phyloP scores from a whole-genome alignment of 192 early-diverging fungal species.

The Entophlyctis luteolus region DNA sequence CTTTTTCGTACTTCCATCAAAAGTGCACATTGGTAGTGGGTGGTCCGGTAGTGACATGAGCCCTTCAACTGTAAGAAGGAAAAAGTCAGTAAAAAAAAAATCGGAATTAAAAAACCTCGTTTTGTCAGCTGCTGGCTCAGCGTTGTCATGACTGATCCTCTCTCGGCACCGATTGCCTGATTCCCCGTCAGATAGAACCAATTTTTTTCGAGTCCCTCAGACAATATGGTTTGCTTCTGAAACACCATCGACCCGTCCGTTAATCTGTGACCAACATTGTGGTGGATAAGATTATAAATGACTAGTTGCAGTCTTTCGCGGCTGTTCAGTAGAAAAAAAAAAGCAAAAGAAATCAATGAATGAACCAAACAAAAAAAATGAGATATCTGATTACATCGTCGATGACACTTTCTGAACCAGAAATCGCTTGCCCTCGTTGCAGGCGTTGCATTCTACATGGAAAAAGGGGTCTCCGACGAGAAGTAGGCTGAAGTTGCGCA shows the following conservation, averaged over 20 bases:
- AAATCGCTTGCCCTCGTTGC: slow-evolving; percentile 1
- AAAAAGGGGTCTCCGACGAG: slow-evolving; percentile 14
- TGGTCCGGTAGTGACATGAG: slow-evolving; percentile 16
- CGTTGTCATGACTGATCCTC: slow-evolving; percentile 13
- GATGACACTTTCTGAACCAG: slow-evolving; percentile 14
- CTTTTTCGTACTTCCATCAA: slow-evolving; percentile 13
- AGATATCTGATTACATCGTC: neutral
- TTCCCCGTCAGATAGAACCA: slow-evolving; percentile 18
- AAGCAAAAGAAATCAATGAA: no score
- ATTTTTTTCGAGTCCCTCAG: slow-evolving; percentile 11
- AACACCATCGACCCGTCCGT: slow-evolving; percentile 19
- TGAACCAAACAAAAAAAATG: no score
- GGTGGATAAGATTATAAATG: slow-evolving; percentile 11
- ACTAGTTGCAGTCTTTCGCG: slow-evolving; percentile 18
- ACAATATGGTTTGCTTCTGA: slow-evolving; percentile 1
- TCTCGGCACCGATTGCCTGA: neutral
- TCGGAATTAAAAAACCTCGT: neutral
- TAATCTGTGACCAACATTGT: slow-evolving; percentile 5
- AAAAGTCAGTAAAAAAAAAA: neutral
- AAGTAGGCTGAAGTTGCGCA: neutral
- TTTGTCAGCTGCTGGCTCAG: slow-evolving; percentile 16
- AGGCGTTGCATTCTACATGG: slow-evolving; percentile 7
- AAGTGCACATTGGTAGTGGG: slow-evolving; percentile 10
- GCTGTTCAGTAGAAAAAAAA: neutral
- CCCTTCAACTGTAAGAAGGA: slow-evolving; percentile 10